phyloP scores from a whole-genome alignment of 805 yeast genomes.

The Myxozyma neglecta region DNA sequence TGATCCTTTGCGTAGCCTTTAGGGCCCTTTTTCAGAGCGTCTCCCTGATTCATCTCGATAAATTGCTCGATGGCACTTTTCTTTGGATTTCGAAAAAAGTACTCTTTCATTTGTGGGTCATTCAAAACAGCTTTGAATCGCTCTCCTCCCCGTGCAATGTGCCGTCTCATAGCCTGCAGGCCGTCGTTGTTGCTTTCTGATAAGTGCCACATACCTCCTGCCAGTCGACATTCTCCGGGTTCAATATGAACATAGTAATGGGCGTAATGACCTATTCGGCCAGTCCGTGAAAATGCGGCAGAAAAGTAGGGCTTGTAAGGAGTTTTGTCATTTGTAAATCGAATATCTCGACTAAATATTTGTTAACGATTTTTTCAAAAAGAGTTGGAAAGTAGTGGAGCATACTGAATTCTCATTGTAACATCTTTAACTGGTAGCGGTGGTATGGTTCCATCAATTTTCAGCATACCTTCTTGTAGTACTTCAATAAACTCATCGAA shows the following conservation, averaged over 20 bases:
- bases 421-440: conserved; percentile 31
- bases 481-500: conserved; percentile 31
- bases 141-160: conserved; percentile 26
- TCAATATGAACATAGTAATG: conserved; percentile 33
- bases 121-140: conserved; percentile 21
- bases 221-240: conserved; percentile 24
- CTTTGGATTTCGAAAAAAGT: conserved; percentile 8
- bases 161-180: conserved; percentile 18
- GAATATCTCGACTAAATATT: conserved; percentile 25
- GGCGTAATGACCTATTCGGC: conserved; percentile 31
- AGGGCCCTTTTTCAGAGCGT: conserved; percentile 31
- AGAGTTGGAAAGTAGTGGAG: neutral
- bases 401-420: conserved; percentile 29
- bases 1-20: conserved; percentile 32
- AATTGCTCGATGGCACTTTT: conserved; percentile 23
- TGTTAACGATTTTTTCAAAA: neutral
- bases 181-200: conserved; percentile 22
- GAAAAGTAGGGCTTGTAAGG: conserved; percentile 34
- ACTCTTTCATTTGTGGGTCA: conserved; percentile 8
- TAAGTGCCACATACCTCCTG: conserved; percentile 31
- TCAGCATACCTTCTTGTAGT: conserved; percentile 14
- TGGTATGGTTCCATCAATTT: conserved; percentile 31
- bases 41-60: conserved; percentile 30
- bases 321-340: conserved; percentile 31
- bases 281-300: conserved; percentile 33